A percentile compares a stretch with the other conserved stretches of the same genome.
Conservation (phyloP, 179 eudicot genomes). For the Corrigiola litoralis region DNA sequence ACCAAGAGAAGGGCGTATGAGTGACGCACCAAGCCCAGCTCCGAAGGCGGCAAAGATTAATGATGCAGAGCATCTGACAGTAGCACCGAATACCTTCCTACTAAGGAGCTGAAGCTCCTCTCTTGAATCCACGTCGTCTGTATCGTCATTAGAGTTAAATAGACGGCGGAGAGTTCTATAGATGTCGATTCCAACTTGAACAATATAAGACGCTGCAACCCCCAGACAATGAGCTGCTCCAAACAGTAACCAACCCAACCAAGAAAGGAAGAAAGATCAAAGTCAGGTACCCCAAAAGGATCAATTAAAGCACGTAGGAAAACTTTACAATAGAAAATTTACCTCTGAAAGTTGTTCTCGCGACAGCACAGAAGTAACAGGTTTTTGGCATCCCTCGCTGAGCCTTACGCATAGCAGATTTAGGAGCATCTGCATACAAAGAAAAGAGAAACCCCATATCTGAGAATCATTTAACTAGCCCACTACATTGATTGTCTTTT, state of each 20-base stretch:
- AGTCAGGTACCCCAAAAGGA: neutral
- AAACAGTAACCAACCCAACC: neutral
- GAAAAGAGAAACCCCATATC: neutral
- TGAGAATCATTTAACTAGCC: no score
- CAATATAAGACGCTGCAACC: constrained; percentile 83
- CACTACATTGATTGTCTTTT: no score
- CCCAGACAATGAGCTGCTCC: constrained; percentile 77
- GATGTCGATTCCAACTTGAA: constrained; percentile 73
- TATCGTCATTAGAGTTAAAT: constrained; percentile 36
- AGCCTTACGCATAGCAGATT: constrained; percentile 87
- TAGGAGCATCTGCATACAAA: constrained; percentile 65
- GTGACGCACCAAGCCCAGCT: constrained; percentile 73
- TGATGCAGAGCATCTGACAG: constrained; percentile 69
- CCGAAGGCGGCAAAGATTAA: constrained; percentile 84
- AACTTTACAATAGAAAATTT: neutral
- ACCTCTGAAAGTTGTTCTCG: constrained; percentile 87
- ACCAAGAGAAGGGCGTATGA: constrained; percentile 67
- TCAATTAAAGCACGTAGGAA: neutral
- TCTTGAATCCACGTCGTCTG: constrained; percentile 36
- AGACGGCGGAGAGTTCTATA: constrained; percentile 48
- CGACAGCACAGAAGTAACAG: constrained; percentile 47
- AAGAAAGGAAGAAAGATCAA: neutral
- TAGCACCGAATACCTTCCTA: constrained; percentile 46
- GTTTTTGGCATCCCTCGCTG: constrained; percentile 60
- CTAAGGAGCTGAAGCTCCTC: constrained; percentile 50